phyloP scores from a whole-genome alignment of 2,329 filamentous ascomycete species.

The Hymenotorrendiella dingleyae region DNA sequence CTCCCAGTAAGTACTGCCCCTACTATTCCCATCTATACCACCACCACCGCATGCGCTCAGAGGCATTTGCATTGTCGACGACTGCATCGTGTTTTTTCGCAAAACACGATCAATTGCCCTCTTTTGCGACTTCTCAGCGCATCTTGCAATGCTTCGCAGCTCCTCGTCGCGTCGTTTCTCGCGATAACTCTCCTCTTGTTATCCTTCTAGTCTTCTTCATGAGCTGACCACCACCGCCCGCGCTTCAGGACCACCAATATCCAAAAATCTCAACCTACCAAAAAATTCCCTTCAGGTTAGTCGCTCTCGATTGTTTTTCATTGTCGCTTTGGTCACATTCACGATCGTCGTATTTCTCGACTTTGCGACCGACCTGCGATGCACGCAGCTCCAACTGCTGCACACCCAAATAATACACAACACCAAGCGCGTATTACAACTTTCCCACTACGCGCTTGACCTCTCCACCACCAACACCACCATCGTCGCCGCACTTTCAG shows the following conservation, averaged over 20 bases:
- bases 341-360: not conserved
- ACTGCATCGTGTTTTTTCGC: not conserved
- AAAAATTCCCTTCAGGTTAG: conserved; percentile 5
- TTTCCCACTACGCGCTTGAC: conserved; percentile 1
- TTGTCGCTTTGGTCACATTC: not conserved
- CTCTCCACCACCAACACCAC: conserved; percentile 1
- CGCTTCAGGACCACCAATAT: conserved; percentile 1
- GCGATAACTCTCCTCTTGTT: conserved; percentile 3
- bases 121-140: not conserved
- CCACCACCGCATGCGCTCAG: too few species aligned
- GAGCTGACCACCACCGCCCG: conserved; percentile 1
- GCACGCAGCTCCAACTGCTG: not conserved
- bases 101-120: conserved; percentile 6
- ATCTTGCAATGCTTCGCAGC: conserved; percentile 5
- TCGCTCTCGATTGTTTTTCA: conserved; percentile 1
- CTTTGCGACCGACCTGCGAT: conserved; percentile 1
- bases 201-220: not conserved
- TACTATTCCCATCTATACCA: too few species aligned
- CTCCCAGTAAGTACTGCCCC: too few species aligned
- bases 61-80: too few species aligned
- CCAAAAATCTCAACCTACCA: conserved; percentile 1
- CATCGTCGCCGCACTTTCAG: not conserved
- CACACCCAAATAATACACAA: not conserved
- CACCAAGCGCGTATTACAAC: not conserved
- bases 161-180: conserved; percentile 5